These are phyloP conservation scores for Aspergillus sp. DNA, from an alignment of 2,329 filamentous ascomycete genomes.

Conservation along the genomic window DNA sequence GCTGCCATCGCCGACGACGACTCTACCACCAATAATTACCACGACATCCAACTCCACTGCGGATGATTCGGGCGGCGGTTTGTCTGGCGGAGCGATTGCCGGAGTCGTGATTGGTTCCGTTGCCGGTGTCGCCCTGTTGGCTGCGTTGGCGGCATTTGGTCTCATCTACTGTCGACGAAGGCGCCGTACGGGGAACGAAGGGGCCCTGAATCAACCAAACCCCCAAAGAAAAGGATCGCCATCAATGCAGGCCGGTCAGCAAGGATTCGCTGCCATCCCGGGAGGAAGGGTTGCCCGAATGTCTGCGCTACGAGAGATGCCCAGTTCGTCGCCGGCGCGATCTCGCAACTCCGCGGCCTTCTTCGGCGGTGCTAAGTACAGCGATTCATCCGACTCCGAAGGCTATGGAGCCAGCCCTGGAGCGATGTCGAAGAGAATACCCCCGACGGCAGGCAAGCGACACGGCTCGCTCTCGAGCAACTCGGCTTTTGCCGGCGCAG, in stretches of 20 bases:
- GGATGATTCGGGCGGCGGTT: conserved; percentile 46
- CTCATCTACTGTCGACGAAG: conserved; percentile 61
- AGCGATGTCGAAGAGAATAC: conserved; percentile 57
- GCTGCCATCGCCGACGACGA: conserved; percentile 66
- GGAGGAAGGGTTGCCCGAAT: conserved; percentile 91
- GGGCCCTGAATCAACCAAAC: conserved; percentile 86
- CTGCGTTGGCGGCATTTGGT: conserved; percentile 58
- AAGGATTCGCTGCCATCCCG: conserved; percentile 72
- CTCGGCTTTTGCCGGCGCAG: conserved; percentile 65
- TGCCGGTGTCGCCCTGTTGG: conserved; percentile 67
- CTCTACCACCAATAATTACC: conserved; percentile 59
- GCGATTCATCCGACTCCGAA: conserved; percentile 61
- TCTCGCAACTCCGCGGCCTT: conserved; percentile 52
- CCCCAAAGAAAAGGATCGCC: conserved; percentile 53
- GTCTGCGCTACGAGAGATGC: conserved; percentile 83
- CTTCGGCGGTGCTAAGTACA: conserved; percentile 48
- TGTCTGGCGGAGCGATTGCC: conserved; percentile 86
- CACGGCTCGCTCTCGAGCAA: conserved; percentile 87
- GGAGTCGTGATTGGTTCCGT: conserved; percentile 84
- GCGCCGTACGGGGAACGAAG: conserved; percentile 63
- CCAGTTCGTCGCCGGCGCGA: conserved; percentile 59
- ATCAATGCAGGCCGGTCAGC: conserved; percentile 42
- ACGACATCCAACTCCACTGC: conserved; percentile 62
- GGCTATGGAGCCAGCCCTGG: conserved; percentile 70
- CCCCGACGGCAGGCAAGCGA: conserved; percentile 58